These are phyloP conservation scores for Mrakia blollopis DNA, from an alignment of 768 basidiomycete species.

Conservation along the genomic window DNA sequence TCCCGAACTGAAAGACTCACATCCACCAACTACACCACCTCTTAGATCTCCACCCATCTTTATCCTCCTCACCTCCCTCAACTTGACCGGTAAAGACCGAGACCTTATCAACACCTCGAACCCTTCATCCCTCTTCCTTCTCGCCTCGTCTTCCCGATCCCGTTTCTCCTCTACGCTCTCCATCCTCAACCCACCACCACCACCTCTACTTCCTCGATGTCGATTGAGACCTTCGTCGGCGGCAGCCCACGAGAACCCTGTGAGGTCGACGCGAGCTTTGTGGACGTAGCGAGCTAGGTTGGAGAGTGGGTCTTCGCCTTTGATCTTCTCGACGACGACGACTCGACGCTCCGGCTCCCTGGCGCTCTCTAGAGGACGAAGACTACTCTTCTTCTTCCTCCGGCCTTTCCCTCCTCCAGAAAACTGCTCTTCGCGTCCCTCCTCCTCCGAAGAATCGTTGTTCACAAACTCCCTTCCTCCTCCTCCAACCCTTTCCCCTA, in stretches of 20 bases:
- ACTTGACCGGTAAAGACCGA: neutral
- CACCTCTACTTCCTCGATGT: no score
- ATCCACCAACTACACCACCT: neutral
- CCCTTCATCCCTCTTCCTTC: slow-evolving; percentile 8
- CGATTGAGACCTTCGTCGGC: neutral
- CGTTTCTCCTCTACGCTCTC: neutral
- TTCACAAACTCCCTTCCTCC: neutral
- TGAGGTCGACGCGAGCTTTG: neutral
- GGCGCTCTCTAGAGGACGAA: no score
- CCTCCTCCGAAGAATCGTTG: neutral
- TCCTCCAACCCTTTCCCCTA: neutral
- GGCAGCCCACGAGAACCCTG: neutral
- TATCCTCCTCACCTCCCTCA: neutral
- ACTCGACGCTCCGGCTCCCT: no score
- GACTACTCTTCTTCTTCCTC: no score
- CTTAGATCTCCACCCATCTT: neutral
- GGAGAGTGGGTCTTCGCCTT: neutral
- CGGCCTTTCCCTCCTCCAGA: neutral
- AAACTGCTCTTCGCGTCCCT: neutral
- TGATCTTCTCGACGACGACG: no score
- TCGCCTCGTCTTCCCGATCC: neutral
- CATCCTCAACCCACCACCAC: neutral
- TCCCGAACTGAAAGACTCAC: neutral
- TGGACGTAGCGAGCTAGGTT: slow-evolving; percentile 2
- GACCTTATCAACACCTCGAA: neutral